Evolutionary conservation across 208 protist species (phyloP), one percentile per base, ranked within the genome.

Genomic region (Crithidia bombi): DNA sequence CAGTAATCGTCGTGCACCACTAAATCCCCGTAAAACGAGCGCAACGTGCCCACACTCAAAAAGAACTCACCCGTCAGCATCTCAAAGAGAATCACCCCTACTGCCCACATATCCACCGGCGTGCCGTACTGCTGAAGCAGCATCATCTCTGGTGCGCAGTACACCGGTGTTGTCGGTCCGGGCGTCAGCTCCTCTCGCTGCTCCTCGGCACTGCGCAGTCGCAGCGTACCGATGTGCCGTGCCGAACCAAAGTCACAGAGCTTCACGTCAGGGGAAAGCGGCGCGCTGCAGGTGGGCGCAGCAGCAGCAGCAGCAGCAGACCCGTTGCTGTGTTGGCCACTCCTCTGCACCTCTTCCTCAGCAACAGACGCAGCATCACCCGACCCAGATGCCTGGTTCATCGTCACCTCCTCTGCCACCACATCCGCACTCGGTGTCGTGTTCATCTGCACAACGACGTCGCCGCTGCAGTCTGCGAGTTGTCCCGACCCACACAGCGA

Each of bases 161-260:
- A 98, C 87, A 94, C 97, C 14, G 99, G 89, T 15, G 99, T 99
- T 15, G 99, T 82, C 3, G 70, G 71, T 0, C 65, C 62, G 26
- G 71, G 71, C 10, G 77, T 82, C 32, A 82, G 77, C 44, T 71
- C 77, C 25, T 49, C 38, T 4, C 62, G 63, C 28, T 66, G 97
- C 71, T 97, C 98, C 77, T 99, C 98, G 73, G 98, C 96, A 11
- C 97, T 98, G 71, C 98, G 98, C 30, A 90, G 95, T 39, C 95
- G 89, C n/a, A 97, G 57, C 35, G 93, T 94, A 4, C 87, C 89
- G 11, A 90, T 86, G 55, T 92, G 81, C 23, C 92, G 79, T 1
- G 86, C 85, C 14, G 95, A 79, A 43, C 90, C 90, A 38, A 95
- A 95, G 66, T 97, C 92, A 19, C 78, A 90, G 21, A 97, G 74